A percentile compares a stretch with the other conserved stretches of the same genome.
phyloP scores from a whole-genome alignment of 2,329 filamentous ascomycete genomes.

The Leptographium radiaticola region DNA sequence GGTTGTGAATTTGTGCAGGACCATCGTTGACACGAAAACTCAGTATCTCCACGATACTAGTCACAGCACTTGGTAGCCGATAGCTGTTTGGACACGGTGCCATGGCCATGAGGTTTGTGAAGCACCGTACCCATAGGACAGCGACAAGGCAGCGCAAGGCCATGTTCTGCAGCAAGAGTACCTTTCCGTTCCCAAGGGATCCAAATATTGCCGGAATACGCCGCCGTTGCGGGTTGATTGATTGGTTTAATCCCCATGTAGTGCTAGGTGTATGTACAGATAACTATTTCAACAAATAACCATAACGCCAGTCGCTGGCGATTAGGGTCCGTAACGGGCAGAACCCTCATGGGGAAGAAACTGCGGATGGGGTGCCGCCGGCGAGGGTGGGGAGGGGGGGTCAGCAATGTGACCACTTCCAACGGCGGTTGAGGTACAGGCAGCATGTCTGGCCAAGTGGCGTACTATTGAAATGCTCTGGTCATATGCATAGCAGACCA shows the following conservation, averaged over 20 bases:
- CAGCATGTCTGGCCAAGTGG: too few species aligned
- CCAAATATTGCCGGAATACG: conserved; percentile 48
- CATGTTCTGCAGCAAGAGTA: conserved; percentile 60
- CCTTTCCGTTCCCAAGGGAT: conserved; percentile 26
- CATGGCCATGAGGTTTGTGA: conserved; percentile 47
- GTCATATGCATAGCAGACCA: too few species aligned
- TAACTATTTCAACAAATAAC: conserved; percentile 46
- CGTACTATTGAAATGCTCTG: too few species aligned
- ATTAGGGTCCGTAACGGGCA: too few species aligned
- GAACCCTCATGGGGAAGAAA: too few species aligned
- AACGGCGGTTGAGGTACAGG: too few species aligned
- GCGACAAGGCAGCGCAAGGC: conserved; percentile 59
- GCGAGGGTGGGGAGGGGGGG: conserved; percentile 52
- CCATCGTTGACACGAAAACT: conserved; percentile 64
- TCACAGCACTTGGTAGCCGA: conserved; percentile 59
- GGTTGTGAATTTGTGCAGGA: conserved; percentile 33
- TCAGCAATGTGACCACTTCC: conserved; percentile 38
- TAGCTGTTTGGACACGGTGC: conserved; percentile 41
- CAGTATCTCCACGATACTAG: conserved; percentile 62
- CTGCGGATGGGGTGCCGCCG: conserved; percentile 30
- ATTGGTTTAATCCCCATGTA: too few species aligned
- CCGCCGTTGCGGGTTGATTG: too few species aligned
- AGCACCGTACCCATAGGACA: conserved; percentile 58
- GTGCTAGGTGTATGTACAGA: too few species aligned
- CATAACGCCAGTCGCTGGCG: too few species aligned